phyloP scores from a whole-genome alignment of 2,329 filamentous ascomycete species.

The Diaporthe longicolla region DNA sequence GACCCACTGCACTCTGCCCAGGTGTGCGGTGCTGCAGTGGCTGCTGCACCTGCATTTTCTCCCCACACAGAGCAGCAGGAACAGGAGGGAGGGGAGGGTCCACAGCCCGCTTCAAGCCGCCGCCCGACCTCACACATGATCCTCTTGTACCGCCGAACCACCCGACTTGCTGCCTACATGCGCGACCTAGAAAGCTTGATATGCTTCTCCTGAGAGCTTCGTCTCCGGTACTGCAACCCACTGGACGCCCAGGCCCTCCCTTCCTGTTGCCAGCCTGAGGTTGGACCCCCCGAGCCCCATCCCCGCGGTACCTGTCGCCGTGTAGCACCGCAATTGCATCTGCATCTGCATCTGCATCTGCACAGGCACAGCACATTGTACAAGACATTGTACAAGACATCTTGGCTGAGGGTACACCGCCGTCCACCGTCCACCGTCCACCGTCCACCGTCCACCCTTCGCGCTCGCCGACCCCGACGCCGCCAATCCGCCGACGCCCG shows the following conservation, averaged over 20 bases:
- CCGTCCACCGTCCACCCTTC: slow-evolving; percentile 8
- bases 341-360: slow-evolving; percentile 11
- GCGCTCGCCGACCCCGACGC: slow-evolving; percentile 4
- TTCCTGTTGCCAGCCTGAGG: not conserved
- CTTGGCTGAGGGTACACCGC: slow-evolving; percentile 13
- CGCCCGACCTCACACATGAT: not conserved
- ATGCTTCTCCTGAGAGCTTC: slow-evolving; percentile 1
- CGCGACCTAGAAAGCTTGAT: not conserved
- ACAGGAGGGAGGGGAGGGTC: slow-evolving; percentile 4
- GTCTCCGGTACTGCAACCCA: not conserved
- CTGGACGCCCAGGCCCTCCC: not conserved
- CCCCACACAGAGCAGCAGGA: not conserved
- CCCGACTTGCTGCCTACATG: not conserved
- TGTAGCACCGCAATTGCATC: slow-evolving; percentile 2
- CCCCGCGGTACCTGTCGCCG: slow-evolving; percentile 13
- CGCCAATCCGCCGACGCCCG: slow-evolving; percentile 1
- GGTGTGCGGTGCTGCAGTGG: not conserved
- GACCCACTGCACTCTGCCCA: not conserved
- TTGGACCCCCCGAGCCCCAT: not conserved
- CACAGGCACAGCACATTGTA: too few species aligned
- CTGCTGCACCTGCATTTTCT: slow-evolving; percentile 1
- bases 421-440: slow-evolving; percentile 11
- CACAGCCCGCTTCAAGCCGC: slow-evolving; percentile 12
- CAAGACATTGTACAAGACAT: not conserved
- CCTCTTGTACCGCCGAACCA: not conserved